phyloP scores from a whole-genome alignment of 768 basidiomycete species.

The Mycena capillaripes region DNA sequence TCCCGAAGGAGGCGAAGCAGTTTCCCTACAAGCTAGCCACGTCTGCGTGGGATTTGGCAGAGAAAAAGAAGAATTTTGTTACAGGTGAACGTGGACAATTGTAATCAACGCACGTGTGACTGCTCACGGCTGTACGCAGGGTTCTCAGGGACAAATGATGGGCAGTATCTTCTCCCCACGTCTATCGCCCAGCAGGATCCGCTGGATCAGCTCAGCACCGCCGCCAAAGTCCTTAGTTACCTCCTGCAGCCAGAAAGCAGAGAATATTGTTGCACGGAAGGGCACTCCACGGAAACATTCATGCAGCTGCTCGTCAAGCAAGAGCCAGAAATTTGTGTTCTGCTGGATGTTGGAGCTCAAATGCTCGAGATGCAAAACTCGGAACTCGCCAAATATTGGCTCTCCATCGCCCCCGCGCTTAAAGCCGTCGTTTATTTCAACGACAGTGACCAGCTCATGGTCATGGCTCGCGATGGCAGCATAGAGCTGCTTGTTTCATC shows the following conservation, averaged over 20 bases:
- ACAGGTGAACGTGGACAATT: slow-evolving; percentile 11
- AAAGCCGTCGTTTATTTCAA: slow-evolving; percentile 61
- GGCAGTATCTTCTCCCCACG: slow-evolving; percentile 52
- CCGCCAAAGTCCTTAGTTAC: slow-evolving; percentile 58
- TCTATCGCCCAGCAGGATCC: slow-evolving; percentile 54
- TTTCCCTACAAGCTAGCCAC: too few species aligned
- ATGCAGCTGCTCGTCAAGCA: too few species aligned
- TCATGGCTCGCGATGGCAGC: slow-evolving; percentile 52
- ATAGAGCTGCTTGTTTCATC: slow-evolving; percentile 55
- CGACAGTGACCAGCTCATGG: slow-evolving; percentile 49
- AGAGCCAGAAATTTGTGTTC: slow-evolving; percentile 59
- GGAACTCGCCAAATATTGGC: slow-evolving; percentile 57
- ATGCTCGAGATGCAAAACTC: slow-evolving; percentile 64
- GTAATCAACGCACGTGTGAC: neutral
- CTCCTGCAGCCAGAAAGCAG: too few species aligned
- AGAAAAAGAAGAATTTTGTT: neutral
- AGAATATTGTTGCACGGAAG: too few species aligned
- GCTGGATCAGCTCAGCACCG: slow-evolving; percentile 57
- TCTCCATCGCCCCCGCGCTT: slow-evolving; percentile 43
- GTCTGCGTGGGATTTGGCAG: too few species aligned
- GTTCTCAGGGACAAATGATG: slow-evolving; percentile 71
- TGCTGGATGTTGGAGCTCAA: slow-evolving; percentile 70
- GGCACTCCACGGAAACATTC: too few species aligned
- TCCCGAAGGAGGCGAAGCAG: too few species aligned
- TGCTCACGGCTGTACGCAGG: slow-evolving; percentile 47